These are phyloP conservation scores for Abrus pulchellus DNA, from an alignment of 306 rosid genomes.

Conservation along the genomic window DNA sequence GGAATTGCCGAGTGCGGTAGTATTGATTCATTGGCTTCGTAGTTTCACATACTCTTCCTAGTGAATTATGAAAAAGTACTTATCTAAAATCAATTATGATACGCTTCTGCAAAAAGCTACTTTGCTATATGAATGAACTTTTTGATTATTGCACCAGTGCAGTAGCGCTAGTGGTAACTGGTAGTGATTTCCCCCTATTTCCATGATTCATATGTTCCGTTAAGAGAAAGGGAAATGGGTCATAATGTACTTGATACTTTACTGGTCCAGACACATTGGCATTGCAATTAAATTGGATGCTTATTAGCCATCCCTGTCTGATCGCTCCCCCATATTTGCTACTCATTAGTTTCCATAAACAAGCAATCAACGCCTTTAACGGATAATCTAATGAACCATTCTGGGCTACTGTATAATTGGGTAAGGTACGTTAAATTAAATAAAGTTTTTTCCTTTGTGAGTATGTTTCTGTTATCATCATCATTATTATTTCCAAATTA, in stretches of 20 bases:
- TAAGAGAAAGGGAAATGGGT: not conserved
- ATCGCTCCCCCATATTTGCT: slow-evolving; percentile 1
- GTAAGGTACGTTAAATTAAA: not conserved
- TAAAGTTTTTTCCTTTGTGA: not conserved
- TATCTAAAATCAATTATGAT: slow-evolving; percentile 1
- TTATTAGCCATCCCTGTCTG: not conserved
- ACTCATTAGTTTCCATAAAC: slow-evolving; percentile 3
- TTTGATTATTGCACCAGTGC: not conserved
- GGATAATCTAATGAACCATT: not conserved
- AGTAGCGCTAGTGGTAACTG: slow-evolving; percentile 2
- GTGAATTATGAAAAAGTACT: slow-evolving; percentile 1
- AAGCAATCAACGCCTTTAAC: not conserved
- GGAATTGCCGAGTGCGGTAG: slow-evolving; percentile 36
- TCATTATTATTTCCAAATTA: not conserved
- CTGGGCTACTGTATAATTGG: not conserved
- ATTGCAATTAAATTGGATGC: slow-evolving; percentile 1
- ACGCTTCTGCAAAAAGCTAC: slow-evolving; percentile 33
- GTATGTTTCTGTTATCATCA: not conserved
- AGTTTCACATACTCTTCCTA: slow-evolving; percentile 27
- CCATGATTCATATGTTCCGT: slow-evolving; percentile 24
- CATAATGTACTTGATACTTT: slow-evolving; percentile 1
- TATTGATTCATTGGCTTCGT: slow-evolving; percentile 37
- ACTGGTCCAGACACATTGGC: not conserved
- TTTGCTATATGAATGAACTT: slow-evolving; percentile 2
- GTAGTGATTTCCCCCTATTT: not conserved